Conservation (phyloP, 148 eudicot genomes). For the Rhododendron mucronatum region DNA sequence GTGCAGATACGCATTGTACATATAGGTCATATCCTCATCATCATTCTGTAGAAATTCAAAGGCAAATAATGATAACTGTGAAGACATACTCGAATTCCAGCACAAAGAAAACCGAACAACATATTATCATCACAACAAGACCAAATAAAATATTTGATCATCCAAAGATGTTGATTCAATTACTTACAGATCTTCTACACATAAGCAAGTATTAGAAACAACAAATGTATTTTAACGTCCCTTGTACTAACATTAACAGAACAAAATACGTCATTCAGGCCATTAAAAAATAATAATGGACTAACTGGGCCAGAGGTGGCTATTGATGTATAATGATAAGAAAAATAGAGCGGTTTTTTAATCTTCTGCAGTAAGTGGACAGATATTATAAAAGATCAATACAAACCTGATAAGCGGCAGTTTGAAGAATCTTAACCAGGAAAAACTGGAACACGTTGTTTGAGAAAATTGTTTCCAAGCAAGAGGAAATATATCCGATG, state of each 20-base stretch:
- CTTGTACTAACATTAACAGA: neutral
- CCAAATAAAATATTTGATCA: conserved; percentile 1
- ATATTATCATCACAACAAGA: neutral
- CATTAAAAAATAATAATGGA: neutral
- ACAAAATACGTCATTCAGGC: neutral
- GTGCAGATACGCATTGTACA: conserved; percentile 97
- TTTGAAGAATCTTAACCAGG: conserved; percentile 76
- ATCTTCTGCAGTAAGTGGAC: neutral
- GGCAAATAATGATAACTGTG: neutral
- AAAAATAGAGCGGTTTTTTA: neutral
- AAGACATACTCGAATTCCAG: conserved; percentile 3
- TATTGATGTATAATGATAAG: neutral
- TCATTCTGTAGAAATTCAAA: conserved; percentile 63
- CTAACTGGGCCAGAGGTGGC: neutral
- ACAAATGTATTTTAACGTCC: neutral
- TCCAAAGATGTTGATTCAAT: neutral
- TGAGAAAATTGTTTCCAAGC: conserved; percentile 72
- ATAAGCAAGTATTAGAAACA: neutral
- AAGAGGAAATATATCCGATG: conserved; percentile 48
- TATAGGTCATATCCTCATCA: conserved; percentile 87
- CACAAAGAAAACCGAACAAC: neutral
- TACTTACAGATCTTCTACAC: neutral
- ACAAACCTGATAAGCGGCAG: conserved; percentile 90
- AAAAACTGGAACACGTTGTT: conserved; percentile 81
- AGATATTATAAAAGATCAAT: neutral